A percentile compares a stretch with the other conserved stretches of the same genome.
phyloP scores from a whole-genome alignment of 768 basidiomycete species.

The Gyrodon lividus region DNA sequence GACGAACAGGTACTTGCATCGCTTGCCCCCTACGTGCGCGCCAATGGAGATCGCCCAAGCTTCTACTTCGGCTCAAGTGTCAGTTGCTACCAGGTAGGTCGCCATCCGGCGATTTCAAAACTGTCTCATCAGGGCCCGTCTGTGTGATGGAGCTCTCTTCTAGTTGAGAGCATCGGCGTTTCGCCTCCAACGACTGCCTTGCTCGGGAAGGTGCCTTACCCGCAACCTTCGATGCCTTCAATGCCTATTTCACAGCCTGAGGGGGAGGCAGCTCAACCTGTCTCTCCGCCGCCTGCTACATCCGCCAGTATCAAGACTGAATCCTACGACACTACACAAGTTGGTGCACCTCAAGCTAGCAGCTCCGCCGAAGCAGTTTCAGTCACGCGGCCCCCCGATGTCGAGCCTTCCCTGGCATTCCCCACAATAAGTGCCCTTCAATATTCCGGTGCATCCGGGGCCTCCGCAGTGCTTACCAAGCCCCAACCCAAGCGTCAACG shows the following conservation, averaged over 20 bases:
- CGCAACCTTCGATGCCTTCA: not conserved
- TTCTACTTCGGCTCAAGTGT: not conserved
- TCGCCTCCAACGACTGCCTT: not conserved
- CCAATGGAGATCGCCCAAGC: not conserved
- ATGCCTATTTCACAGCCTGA: not conserved
- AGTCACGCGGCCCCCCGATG: not conserved
- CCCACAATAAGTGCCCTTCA: not conserved
- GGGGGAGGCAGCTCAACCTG: not conserved
- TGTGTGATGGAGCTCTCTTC: not conserved
- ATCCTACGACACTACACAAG: not conserved
- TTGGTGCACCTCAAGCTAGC: not conserved
- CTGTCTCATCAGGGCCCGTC: slow-evolving; percentile 1
- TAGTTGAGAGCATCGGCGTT: not conserved
- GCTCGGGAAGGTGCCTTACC: not conserved
- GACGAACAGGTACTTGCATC: not conserved
- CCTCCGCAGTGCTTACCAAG: slow-evolving; percentile 7
- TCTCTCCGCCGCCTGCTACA: not conserved
- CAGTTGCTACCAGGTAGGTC: slow-evolving; percentile 13
- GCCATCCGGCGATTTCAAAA: not conserved
- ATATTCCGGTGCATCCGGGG: not conserved
- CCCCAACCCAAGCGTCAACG: slow-evolving; percentile 29
- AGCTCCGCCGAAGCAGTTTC: slow-evolving; percentile 1
- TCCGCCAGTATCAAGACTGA: not conserved
- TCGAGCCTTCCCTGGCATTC: not conserved
- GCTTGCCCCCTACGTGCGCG: not conserved